Percentiles rank a stretch among this genome's conserved stretches.
These are phyloP conservation scores for Teunomyces kruisii DNA, from an alignment of 805 yeast species.

Conservation along the genomic window DNA sequence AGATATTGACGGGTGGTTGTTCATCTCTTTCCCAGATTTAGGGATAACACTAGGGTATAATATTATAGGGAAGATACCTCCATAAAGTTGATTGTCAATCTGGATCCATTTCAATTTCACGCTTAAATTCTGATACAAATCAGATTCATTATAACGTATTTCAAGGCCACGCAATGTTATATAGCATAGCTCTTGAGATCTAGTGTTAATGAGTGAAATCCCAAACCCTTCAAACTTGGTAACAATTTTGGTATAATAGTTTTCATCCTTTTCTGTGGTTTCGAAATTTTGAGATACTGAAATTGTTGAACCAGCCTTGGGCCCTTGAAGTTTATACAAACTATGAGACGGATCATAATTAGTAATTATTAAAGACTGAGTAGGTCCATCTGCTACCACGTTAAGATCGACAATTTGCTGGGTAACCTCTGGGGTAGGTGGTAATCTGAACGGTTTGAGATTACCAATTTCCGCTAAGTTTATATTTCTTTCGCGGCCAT, in stretches of 20 bases:
- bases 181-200: conserved; percentile 77
- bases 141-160: conserved; percentile 77
- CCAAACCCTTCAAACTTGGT: conserved; percentile 84
- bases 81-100: conserved; percentile 86
- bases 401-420: conserved; percentile 73
- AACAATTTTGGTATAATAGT: conserved; percentile 51
- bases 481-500: conserved; percentile 72
- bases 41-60: conserved; percentile 90
- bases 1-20: conserved; percentile 86
- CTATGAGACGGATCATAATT: conserved; percentile 78
- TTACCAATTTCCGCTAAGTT: conserved; percentile 93
- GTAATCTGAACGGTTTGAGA: conserved; percentile 79
- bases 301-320: conserved; percentile 24
- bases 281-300: conserved; percentile 48
- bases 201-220: conserved; percentile 72
- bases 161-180: conserved; percentile 82
- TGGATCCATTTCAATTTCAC: conserved; percentile 92
- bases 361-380: conserved; percentile 81
- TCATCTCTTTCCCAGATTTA: conserved; percentile 77
- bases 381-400: conserved; percentile 95
- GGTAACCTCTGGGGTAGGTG: conserved; percentile 42
- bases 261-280: conserved; percentile 52
- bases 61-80: conserved; percentile 84
- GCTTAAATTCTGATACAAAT: conserved; percentile 75
- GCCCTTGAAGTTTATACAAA: conserved; percentile 57